Evolutionary conservation across 371 early-diverging fungal genomes (phyloP).

Genomic region (Chytridium lagenaria): DNA sequence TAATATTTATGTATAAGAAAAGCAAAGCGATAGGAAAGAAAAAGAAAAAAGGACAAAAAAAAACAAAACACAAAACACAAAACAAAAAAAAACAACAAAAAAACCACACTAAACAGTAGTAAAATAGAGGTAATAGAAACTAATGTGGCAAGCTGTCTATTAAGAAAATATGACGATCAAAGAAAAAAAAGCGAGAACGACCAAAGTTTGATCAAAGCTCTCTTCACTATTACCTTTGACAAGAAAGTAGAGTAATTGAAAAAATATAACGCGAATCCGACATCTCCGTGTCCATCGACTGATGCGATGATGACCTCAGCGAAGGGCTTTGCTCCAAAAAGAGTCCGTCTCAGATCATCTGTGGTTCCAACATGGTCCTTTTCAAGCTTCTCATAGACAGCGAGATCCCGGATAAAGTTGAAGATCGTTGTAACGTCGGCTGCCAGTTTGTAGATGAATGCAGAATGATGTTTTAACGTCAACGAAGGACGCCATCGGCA

Average conservation of each 20-base stretch:
- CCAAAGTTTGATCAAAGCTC: too few relatives aligned
- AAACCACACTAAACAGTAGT: too few relatives aligned
- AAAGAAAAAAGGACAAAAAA: not conserved
- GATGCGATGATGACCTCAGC: conserved; percentile 66
- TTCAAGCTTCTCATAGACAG: conserved; percentile 76
- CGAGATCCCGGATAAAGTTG: conserved; percentile 73
- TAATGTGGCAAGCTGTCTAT: too few relatives aligned
- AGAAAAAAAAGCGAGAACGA: too few relatives aligned
- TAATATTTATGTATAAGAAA: not conserved
- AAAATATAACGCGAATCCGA: conserved; percentile 82
- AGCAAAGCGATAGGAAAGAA: not conserved
- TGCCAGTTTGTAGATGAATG: too few relatives aligned
- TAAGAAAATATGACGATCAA: too few relatives aligned
- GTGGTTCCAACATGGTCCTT: conserved; percentile 77
- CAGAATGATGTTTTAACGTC: too few relatives aligned
- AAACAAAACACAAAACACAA: not conserved
- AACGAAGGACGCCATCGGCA: too few relatives aligned
- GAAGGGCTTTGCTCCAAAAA: conserved; percentile 67
- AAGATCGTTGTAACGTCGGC: conserved; percentile 70
- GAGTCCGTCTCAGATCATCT: conserved; percentile 53
- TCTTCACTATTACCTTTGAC: conserved; percentile 14
- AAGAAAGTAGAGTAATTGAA: conserved; percentile 81
- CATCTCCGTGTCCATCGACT: conserved; percentile 45
- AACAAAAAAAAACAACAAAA: not conserved
- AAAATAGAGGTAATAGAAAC: too few relatives aligned